Evolutionary conservation across 306 rosid species (phyloP).

Genomic region (Cyamopsis tetragonoloba): DNA sequence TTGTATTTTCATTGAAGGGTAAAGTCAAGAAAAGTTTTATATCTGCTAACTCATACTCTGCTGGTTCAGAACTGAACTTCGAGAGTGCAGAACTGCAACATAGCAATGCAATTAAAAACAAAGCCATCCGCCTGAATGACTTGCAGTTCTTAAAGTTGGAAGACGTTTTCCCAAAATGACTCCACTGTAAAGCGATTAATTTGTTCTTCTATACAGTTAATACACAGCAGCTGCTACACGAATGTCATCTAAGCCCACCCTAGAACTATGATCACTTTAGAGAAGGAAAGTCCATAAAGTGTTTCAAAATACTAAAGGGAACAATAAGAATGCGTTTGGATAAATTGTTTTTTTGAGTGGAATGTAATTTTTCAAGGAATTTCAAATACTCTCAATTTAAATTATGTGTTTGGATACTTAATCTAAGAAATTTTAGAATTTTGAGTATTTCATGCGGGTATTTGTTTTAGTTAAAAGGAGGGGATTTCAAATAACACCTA

Average conservation of each 20-base stretch:
- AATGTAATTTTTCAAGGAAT: too few relatives aligned
- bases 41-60: not conserved
- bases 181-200: conserved; percentile 1
- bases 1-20: not conserved
- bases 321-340: too few relatives aligned
- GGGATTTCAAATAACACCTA: too few relatives aligned
- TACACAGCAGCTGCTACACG: not conserved
- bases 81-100: not conserved
- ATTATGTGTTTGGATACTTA: too few relatives aligned
- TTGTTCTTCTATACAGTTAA: not conserved
- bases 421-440: too few relatives aligned
- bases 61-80: conserved; percentile 7
- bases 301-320: not conserved
- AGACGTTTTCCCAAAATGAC: not conserved
- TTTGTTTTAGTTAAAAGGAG: too few relatives aligned
- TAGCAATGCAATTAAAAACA: conserved; percentile 5
- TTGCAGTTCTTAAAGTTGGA: not conserved
- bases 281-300: not conserved
- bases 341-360: too few relatives aligned
- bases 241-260: not conserved
- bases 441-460: too few relatives aligned
- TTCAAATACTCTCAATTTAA: too few relatives aligned
- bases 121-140: not conserved
- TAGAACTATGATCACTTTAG: not conserved
- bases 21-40: not conserved